A percentile compares a stretch with the other conserved stretches of the same genome.
Evolutionary conservation across 495 filamentous ascomycete species (phyloP).

Genomic region (Sphaerosporella brunnea): DNA sequence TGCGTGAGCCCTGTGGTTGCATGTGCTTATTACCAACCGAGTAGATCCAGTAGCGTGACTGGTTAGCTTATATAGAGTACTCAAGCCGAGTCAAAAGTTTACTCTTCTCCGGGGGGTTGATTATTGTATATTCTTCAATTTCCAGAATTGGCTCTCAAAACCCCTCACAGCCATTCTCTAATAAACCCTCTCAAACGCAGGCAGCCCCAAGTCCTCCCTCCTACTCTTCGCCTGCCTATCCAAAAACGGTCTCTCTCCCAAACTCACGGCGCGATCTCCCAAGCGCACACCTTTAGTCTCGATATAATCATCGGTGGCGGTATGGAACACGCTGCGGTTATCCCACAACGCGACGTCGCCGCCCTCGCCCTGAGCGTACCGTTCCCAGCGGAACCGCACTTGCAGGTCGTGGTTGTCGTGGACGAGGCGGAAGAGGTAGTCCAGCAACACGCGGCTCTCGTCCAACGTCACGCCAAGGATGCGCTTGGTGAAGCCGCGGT

Average conservation of each 20-base stretch:
- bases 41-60: no score
- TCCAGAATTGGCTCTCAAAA: no score
- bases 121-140: no score
- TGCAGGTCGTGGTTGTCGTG: slow-evolving; percentile 68
- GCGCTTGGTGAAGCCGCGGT: slow-evolving; percentile 41
- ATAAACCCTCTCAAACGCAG: slow-evolving; percentile 20
- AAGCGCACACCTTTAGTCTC: slow-evolving; percentile 11
- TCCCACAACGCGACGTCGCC: slow-evolving; percentile 62
- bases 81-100: no score
- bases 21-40: no score
- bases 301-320: slow-evolving; percentile 51
- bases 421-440: slow-evolving; percentile 47
- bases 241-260: slow-evolving; percentile 51
- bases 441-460: slow-evolving; percentile 44
- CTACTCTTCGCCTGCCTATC: slow-evolving; percentile 33
- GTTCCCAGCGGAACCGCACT: slow-evolving; percentile 48
- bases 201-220: slow-evolving; percentile 40
- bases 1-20: no score
- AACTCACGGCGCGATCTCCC: slow-evolving; percentile 37
- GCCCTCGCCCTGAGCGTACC: slow-evolving; percentile 32
- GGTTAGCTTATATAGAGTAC: no score
- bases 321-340: slow-evolving; percentile 52
- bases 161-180: no score
- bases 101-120: no score
- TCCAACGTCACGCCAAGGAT: slow-evolving; percentile 51